Base-by-base conservation (phyloP, 2,329 filamentous ascomycete species). In the Penicillium sp. region DNA sequence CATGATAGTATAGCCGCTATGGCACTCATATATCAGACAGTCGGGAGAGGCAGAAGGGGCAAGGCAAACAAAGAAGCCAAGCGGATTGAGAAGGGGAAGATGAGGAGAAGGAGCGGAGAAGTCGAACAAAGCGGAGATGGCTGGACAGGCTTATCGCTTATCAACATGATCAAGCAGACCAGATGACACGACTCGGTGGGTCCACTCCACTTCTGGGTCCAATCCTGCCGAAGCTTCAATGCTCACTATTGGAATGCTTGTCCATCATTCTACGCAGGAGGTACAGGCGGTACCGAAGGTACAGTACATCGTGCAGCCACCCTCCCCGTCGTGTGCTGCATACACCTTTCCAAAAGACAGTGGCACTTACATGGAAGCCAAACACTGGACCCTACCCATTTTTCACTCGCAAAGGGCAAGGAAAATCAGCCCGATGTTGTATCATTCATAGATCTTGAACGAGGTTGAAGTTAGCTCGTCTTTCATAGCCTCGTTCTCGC, bases 1-100 rank as follows among this genome's bases (percentile, higher is more conserved):
- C 87, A 95, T 94, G 58, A 42, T 49, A 41, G 37, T 50, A 18
- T 18, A 18, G 18, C 18, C 18, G 18, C 18, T 18, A 39, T 18
- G 36, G n/a, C 24, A 12, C 29, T 50, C n/a, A 28, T 32, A 18
- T 12, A 33, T 34, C 35, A 24, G 36, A 27, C 40, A 39, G 27
- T 41, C 29, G 43, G 39, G 45, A 28, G 38, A 45, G 24, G 29
- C 12, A n/a, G 24, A 35, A 24, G 25, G 9, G n/a, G 40, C 18
- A 34, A 11, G 39, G 33, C 3, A 32, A 11, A 32, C 29, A 5
- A 32, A 32, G 29, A 18, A 18, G 18, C 18, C 18, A 18, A 18
- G 18, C 18, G 29, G 29, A 32, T 11, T 11, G 8, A 11, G 29
- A 32, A 11, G 29, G 3, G 29, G 13, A n/a, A 34, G 35, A 18